Evolutionary conservation across 371 early-diverging fungal genomes (phyloP).

Genomic region (Dipsacomyces acuminosporus): DNA sequence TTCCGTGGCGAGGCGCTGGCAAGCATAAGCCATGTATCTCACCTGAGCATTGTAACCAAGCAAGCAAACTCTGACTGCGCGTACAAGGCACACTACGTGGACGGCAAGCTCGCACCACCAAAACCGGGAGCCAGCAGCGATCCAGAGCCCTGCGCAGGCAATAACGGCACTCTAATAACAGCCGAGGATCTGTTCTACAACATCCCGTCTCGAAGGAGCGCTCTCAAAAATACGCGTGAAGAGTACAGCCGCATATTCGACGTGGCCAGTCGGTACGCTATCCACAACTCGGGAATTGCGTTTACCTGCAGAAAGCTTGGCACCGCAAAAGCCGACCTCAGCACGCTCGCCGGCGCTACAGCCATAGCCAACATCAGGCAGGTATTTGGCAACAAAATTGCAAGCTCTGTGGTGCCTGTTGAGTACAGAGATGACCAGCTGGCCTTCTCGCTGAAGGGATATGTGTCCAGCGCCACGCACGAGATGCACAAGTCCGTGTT

Average conservation of each 20-base stretch:
- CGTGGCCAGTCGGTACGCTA: slow-evolving; percentile 81
- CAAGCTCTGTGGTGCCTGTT: slow-evolving; percentile 63
- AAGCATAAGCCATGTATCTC: slow-evolving; percentile 90
- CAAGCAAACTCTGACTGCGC: slow-evolving; percentile 77
- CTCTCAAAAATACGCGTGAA: slow-evolving; percentile 74
- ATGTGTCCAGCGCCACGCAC: slow-evolving; percentile 80
- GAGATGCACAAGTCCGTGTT: slow-evolving; percentile 70
- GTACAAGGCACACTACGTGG: slow-evolving; percentile 79
- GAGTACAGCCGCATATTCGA: slow-evolving; percentile 86
- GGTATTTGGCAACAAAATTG: slow-evolving; percentile 72
- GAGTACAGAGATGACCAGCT: slow-evolving; percentile 48
- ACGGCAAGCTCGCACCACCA: slow-evolving; percentile 73
- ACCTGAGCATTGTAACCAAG: slow-evolving; percentile 85
- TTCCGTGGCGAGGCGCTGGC: slow-evolving; percentile 99
- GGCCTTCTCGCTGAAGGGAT: slow-evolving; percentile 59
- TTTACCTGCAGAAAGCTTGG: slow-evolving; percentile 81
- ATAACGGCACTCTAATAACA: slow-evolving; percentile 85
- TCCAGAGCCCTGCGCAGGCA: slow-evolving; percentile 89
- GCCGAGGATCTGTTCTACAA: slow-evolving; percentile 93
- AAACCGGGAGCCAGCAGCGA: slow-evolving; percentile 65
- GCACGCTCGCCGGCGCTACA: slow-evolving; percentile 57
- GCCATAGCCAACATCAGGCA: slow-evolving; percentile 71
- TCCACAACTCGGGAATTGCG: slow-evolving; percentile 78
- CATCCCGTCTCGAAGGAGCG: slow-evolving; percentile 72
- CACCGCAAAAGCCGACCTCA: slow-evolving; percentile 60